Evolutionary conservation across 257 asterid species (phyloP), one percentile per base, ranked within the genome.

Genomic region (Echites panduratus): DNA sequence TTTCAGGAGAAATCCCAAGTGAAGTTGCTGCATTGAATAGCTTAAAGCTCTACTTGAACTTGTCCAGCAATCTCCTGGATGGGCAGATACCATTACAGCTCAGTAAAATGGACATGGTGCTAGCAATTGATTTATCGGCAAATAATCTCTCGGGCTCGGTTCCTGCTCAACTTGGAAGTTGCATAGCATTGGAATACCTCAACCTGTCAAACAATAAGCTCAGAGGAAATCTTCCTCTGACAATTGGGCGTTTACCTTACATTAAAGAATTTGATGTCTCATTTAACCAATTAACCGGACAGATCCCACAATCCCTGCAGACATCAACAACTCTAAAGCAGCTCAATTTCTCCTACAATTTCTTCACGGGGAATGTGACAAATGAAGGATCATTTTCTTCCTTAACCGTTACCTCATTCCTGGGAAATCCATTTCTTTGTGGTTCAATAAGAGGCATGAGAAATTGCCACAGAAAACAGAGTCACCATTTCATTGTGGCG

Each of bases 101-200:
- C 29, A 84, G 90, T 43, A 90, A 92, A 75, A 87, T 92, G 96
- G 89, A 88, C 73, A 90, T 88, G 96, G 92, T 92, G 4, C 63
- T 88, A 58, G 90, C 90, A 20, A 79, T 92, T 71, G 97, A 92
- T 77, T 77, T 92, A 0, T 92, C 97, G 0, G 79, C 77, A 1
- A 92, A 92, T 78, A 81, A 80, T 50, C 85, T 92, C 14, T 85
- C 96, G 0, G 78, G 90, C 22, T 9, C 81, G 0, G 73, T 89
- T 48, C 96, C 96, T 61, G 74, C 93, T 20, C 97, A 89, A 61
- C 88, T 89, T n/a, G 96, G 89, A 10, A 89, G 92, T 82, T 92
- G 97, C 82, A 82, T 89, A 65, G 96, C 96, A 26, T 86, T 92
- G 2, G 96, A 89, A 75, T 50, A 64, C 73, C 84, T 92, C 61